phyloP scores from a whole-genome alignment of 2,329 filamentous ascomycete genomes.

The Seiridium cupressi region DNA sequence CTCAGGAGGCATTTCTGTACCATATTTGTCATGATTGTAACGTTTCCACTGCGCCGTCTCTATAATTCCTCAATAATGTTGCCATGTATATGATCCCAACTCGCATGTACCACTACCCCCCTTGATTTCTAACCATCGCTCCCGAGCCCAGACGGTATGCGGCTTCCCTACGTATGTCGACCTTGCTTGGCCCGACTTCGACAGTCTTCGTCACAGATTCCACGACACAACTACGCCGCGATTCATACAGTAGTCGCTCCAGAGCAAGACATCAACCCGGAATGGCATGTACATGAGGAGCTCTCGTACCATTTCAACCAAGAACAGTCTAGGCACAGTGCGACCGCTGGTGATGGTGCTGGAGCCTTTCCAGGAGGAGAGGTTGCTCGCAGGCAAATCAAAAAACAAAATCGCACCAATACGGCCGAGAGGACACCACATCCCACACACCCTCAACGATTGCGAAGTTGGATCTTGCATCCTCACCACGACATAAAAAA shows the following conservation, averaged over 20 bases:
- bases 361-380: no score
- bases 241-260: conserved; percentile 14
- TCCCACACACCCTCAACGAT: no score
- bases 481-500: neutral
- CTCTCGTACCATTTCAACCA: neutral
- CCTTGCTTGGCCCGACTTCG: conserved; percentile 24
- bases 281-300: neutral
- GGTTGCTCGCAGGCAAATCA: no score
- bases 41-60: no score
- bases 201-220: conserved; percentile 9
- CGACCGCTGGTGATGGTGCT: neutral
- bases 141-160: conserved; percentile 16
- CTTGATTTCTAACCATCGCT: neutral
- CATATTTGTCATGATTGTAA: neutral
- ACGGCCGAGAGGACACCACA: no score
- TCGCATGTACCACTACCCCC: neutral
- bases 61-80: neutral
- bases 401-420: no score
- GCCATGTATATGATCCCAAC: neutral
- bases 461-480: neutral
- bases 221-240: neutral
- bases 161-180: conserved; percentile 25
- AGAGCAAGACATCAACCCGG: neutral
- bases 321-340: neutral
- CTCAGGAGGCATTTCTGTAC: neutral